These are phyloP conservation scores for Lachnellula hyalina DNA, from an alignment of 2,329 filamentous ascomycete species.

Conservation along the genomic window DNA sequence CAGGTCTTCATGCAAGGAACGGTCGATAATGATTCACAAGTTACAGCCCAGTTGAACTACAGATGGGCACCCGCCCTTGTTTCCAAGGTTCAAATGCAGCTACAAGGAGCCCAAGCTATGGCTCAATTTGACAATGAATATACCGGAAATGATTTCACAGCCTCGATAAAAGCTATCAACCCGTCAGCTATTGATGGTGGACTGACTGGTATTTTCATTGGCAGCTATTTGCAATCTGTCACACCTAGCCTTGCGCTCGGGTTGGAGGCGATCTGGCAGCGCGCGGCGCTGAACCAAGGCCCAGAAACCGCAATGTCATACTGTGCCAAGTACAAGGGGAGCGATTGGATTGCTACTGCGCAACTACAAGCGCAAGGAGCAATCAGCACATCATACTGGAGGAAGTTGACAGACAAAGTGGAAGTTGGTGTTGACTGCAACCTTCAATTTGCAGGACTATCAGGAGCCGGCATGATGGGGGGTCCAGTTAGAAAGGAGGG, in stretches of 20 bases:
- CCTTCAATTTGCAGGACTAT: conserved; percentile 68
- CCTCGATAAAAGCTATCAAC: conserved; percentile 89
- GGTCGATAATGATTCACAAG: conserved; percentile 83
- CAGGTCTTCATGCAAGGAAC: conserved; percentile 95
- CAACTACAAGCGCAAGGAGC: conserved; percentile 79
- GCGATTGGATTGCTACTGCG: conserved; percentile 88
- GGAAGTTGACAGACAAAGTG: conserved; percentile 84
- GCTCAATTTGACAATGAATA: conserved; percentile 95
- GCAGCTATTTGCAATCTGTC: conserved; percentile 89
- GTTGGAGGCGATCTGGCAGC: conserved; percentile 91
- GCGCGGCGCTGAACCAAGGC: conserved; percentile 72
- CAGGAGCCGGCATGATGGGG: conserved; percentile 66
- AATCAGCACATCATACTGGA: conserved; percentile 91
- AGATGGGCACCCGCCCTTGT: conserved; percentile 76
- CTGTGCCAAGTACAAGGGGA: conserved; percentile 82
- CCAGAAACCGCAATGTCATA: conserved; percentile 92
- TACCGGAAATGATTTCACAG: conserved; percentile 86
- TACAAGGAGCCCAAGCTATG: conserved; percentile 79
- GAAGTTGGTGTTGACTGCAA: conserved; percentile 95
- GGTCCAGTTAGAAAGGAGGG: conserved; percentile 76
- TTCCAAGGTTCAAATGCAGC: conserved; percentile 82
- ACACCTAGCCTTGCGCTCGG: conserved; percentile 84
- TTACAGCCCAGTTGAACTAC: conserved; percentile 89
- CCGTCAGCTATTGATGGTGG: conserved; percentile 91
- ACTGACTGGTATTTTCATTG: conserved; percentile 90